Percentiles rank a stretch among this genome's conserved stretches.
phyloP scores from a whole-genome alignment of 257 asterid genomes.

The Penstemon davidsonii region DNA sequence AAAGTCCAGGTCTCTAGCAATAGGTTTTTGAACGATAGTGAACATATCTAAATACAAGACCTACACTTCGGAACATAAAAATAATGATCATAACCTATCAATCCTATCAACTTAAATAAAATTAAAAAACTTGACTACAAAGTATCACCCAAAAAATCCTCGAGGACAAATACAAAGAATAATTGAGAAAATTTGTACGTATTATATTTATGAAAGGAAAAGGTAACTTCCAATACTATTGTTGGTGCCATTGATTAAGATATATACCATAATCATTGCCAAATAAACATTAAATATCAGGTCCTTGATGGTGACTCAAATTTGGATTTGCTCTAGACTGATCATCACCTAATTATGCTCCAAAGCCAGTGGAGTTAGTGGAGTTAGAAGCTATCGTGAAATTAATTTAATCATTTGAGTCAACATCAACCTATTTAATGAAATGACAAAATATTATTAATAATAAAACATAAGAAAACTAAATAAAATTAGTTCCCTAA shows the following conservation, averaged over 20 bases:
- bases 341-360: slow-evolving; percentile 38
- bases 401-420: slow-evolving; percentile 31
- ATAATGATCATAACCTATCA: too few species aligned
- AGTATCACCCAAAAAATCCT: not conserved
- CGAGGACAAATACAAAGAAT: slow-evolving; percentile 12
- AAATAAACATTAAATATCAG: not conserved
- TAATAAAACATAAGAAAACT: slow-evolving; percentile 6
- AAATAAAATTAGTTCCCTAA: slow-evolving; percentile 16
- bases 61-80: too few species aligned
- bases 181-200: slow-evolving; percentile 16
- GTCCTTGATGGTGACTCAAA: slow-evolving; percentile 25
- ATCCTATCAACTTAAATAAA: not conserved
- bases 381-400: not conserved
- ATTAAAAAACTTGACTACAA: not conserved
- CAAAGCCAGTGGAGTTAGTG: slow-evolving; percentile 47
- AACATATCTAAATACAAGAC: too few species aligned
- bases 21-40: too few species aligned
- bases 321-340: slow-evolving; percentile 29
- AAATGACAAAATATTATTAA: slow-evolving; percentile 25
- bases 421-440: slow-evolving; percentile 29
- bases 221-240: slow-evolving; percentile 18
- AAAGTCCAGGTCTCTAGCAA: too few species aligned
- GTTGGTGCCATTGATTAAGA: slow-evolving; percentile 28
- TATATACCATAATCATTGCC: slow-evolving; percentile 19
- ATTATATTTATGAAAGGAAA: slow-evolving; percentile 9